Evolutionary conservation across 441 rosid species (phyloP).

Genomic region (Mallotus japonicus): DNA sequence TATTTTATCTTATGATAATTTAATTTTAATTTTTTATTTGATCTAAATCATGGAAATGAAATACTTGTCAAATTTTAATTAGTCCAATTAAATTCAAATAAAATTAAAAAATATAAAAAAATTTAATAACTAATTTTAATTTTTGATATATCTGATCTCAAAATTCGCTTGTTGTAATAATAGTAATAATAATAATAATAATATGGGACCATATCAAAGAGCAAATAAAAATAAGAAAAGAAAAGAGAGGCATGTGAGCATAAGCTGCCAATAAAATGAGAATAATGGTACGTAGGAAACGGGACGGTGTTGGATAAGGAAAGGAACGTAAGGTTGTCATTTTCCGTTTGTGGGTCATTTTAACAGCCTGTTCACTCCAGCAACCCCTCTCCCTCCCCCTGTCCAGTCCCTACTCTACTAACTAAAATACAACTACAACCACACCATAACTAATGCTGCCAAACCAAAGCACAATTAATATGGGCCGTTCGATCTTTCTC

Average conservation of each 20-base stretch:
- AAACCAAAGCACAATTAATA: neutral
- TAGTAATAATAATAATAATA: neutral
- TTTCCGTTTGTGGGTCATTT: constrained; percentile 32
- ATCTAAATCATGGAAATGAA: too few species aligned
- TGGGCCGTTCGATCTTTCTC: constrained; percentile 12
- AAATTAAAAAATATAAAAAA: too few species aligned
- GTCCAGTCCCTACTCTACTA: neutral
- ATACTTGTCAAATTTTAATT: too few species aligned
- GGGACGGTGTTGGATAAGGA: constrained; percentile 31
- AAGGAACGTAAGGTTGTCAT: constrained; percentile 18
- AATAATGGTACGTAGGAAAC: constrained; percentile 23
- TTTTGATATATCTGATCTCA: too few species aligned
- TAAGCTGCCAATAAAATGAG: neutral
- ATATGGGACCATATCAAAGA: constrained; percentile 26
- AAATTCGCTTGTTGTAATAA: too few species aligned
- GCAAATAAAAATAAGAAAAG: neutral
- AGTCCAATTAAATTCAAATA: too few species aligned
- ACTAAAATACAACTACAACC: neutral
- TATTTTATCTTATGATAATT: too few species aligned
- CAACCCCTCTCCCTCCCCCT: neutral
- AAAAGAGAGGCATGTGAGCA: constrained; percentile 25
- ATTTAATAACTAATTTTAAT: too few species aligned
- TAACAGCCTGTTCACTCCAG: constrained; percentile 33
- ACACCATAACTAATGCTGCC: neutral
- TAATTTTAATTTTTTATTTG: too few species aligned